Base-by-base conservation (phyloP, 75 land plant genomes). In the Cupressus sempervirens region DNA sequence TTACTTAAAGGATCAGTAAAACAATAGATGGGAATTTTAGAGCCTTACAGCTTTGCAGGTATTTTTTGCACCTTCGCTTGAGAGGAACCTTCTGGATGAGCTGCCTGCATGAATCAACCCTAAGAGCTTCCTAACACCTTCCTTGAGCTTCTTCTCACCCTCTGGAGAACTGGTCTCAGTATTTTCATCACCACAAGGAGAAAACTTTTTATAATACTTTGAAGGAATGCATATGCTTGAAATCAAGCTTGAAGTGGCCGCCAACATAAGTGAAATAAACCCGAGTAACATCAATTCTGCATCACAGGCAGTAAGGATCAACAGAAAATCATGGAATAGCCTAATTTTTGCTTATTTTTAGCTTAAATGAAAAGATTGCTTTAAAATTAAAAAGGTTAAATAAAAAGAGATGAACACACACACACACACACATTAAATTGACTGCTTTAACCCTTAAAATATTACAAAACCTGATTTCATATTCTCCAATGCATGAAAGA, bases 211-310 rank as follows among this genome's bases (percentile, higher is more conserved):
- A 82, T 91, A 94, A 86, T 85, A 91, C 90, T 88, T 92, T 30
- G 96, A 92, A n/a, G 91, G 89, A 58, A 95, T 88, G 83, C 97
- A 95, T 26, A 94, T 90, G 56, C 84, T 87, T 18, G 94, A 87
- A 56, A 95, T 91, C 18, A 80, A 85, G 85, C 91, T 90, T 65
- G 95, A 89, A 52, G 91, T 89, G 1, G 94, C 94, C 38, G 95
- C 89, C 36, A 96, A 86, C 50, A 93, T 82, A 26, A 96, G 90
- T 80, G 98, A 96, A 35, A 96, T 95, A 85, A 93, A 96, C 23
- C 98, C 98, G 74, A 96, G 90, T 87, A 96, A 85, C 98, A 96
- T 96, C 85, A 96, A 84, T 86, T 96, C 98, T 96, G 95, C 86
- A 87, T 72, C 82, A 68, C 53, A 84, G 32, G 46, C 43, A 48